A percentile compares a stretch with the other conserved stretches of the same genome.
phyloP scores from a whole-genome alignment of 331 rosid species.

The Quercus lobata region DNA sequence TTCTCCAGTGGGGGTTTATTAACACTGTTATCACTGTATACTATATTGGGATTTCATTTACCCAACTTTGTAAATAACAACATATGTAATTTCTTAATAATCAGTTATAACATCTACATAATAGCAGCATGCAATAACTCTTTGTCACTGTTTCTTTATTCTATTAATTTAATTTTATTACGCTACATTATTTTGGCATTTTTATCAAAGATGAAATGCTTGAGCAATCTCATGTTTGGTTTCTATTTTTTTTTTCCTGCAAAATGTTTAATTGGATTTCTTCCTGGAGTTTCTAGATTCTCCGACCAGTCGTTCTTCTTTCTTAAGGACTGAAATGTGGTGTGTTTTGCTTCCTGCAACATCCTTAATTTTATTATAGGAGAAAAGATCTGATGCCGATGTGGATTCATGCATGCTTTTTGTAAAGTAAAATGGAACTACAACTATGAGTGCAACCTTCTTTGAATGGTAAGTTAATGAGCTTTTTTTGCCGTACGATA shows the following conservation, averaged over 20 bases:
- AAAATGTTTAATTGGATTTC: too few species aligned
- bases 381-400: neutral
- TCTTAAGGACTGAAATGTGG: neutral
- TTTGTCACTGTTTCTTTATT: constrained; percentile 9
- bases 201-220: neutral
- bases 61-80: constrained; percentile 61
- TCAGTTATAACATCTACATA: constrained; percentile 50
- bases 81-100: constrained; percentile 34
- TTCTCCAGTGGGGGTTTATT: constrained; percentile 53
- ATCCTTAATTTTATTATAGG: neutral
- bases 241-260: neutral
- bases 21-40: constrained; percentile 46
- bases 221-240: neutral
- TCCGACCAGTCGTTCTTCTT: neutral
- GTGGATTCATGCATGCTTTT: neutral
- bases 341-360: neutral
- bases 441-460: too few species aligned
- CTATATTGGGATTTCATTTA: constrained; percentile 28
- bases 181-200: neutral
- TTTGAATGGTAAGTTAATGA: too few species aligned
- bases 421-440: neutral
- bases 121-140: constrained; percentile 26
- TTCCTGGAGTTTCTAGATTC: too few species aligned
- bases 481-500: too few species aligned
- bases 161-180: constrained; percentile 24